Percentiles rank a stretch among this genome's conserved stretches.
phyloP scores from a whole-genome alignment of 2,329 filamentous ascomycete genomes.

The Waltergamsia citrina region DNA sequence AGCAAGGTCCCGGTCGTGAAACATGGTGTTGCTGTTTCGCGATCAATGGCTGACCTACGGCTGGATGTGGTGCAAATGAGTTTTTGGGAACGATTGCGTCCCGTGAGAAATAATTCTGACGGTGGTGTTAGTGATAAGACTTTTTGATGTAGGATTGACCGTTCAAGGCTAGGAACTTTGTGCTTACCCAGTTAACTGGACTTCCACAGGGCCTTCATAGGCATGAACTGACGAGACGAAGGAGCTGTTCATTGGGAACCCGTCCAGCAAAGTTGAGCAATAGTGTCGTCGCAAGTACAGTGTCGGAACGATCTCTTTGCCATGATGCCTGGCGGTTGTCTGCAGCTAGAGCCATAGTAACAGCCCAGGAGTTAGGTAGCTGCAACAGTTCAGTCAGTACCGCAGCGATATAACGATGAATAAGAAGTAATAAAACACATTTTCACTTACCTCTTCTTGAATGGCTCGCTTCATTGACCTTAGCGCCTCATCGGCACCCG shows the following conservation, averaged over 20 bases:
- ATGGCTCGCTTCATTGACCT: slow-evolving; percentile 10
- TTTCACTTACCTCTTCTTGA: slow-evolving; percentile 12
- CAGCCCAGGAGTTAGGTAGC: slow-evolving; percentile 15
- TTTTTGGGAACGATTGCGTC: no score
- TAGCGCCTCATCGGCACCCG: slow-evolving; percentile 6
- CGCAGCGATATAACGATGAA: no score
- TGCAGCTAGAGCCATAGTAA: slow-evolving; percentile 12
- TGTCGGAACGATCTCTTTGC: slow-evolving; percentile 13
- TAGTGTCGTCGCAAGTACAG: slow-evolving; percentile 13
- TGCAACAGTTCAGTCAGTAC: no score
- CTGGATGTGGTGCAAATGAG: no score
- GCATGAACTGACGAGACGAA: slow-evolving; percentile 14
- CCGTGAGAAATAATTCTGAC: no score
- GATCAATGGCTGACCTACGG: no score
- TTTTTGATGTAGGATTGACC: no score
- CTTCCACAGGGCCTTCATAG: slow-evolving; percentile 9
- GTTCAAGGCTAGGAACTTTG: no score
- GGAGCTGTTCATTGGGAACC: slow-evolving; percentile 13
- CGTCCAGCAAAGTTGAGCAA: slow-evolving; percentile 14
- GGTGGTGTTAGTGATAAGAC: no score
- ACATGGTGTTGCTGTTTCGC: no score
- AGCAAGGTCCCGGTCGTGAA: no score
- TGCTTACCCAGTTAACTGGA: not conserved
- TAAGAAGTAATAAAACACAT: no score
- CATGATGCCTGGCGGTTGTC: slow-evolving; percentile 7